Percentiles rank a stretch among this genome's conserved stretches.
Evolutionary conservation across 2,329 filamentous ascomycete species (phyloP).

Genomic region (Mycocentrospora acerina): DNA sequence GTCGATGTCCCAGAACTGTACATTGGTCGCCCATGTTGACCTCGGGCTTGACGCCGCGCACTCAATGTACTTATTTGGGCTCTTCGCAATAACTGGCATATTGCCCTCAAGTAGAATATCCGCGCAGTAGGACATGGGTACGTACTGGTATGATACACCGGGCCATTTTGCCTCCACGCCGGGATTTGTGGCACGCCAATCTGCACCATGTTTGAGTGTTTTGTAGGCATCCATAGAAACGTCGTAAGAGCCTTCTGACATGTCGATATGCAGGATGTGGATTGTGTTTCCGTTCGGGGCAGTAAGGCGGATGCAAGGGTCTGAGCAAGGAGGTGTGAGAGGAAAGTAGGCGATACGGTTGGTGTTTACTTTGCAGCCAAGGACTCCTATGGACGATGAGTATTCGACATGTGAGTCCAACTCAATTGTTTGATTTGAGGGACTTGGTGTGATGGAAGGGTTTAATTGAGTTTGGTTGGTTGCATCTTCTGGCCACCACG

Average conservation of each 20-base stretch:
- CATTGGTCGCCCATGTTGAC: constrained; percentile 9
- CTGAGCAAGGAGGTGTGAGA: constrained; percentile 54
- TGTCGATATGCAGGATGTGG: constrained; percentile 61
- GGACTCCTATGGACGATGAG: constrained; percentile 60
- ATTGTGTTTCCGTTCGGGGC: constrained; percentile 51
- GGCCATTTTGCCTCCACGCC: constrained; percentile 38
- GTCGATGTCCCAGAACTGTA: constrained; percentile 48
- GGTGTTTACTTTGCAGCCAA: constrained; percentile 62
- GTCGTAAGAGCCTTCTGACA: constrained; percentile 59
- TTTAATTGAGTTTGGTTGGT: no score
- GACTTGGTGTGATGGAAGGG: no score
- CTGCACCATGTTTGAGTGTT: constrained; percentile 55
- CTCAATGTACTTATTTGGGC: constrained; percentile 13
- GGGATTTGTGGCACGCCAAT: constrained; percentile 48
- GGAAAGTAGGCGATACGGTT: constrained; percentile 66
- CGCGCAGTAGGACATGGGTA: constrained; percentile 52
- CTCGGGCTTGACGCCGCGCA: constrained; percentile 12
- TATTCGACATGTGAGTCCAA: constrained; percentile 51
- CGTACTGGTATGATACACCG: constrained; percentile 57
- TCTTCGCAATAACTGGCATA: constrained; percentile 17
- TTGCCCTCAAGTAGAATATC: constrained; percentile 46
- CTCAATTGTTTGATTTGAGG: no score
- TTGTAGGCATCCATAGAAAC: constrained; percentile 65
- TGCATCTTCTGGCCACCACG: no score
- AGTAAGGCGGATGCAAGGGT: constrained; percentile 59